Evolutionary conservation across 2,329 filamentous ascomycete genomes (phyloP), one percentile per base, ranked within the genome.

Genomic region (Botrytis porri): DNA sequence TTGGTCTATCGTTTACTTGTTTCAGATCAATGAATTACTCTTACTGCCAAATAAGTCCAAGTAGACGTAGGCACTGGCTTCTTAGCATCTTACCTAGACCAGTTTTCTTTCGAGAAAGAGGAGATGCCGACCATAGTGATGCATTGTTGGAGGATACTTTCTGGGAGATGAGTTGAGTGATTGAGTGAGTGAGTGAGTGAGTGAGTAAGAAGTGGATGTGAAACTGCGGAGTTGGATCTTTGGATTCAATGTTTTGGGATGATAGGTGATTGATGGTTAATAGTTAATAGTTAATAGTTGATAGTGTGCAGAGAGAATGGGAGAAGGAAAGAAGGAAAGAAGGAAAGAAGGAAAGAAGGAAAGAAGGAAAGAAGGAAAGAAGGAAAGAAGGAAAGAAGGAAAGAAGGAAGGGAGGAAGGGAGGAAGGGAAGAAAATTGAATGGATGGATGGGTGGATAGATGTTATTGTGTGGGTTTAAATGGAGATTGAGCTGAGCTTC

Each of bases 131-230:
- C n/a, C 1, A 57, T 1, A 18, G 2, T 57, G 6, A 18, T 18
- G 3, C n/a, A 5, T 3, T 57, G 14, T 4, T 29, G 51, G n/a
- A 0, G 6, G 2, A 3, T 29, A 18, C 29, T 0, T 2, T 54
- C 6, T 29, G 2, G 12, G 0, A 29, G n/a, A n/a, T n/a, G n/a
- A n/a, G n/a, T n/a, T n/a, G n/a, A n/a, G n/a, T n/a, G n/a, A n/a
- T n/a, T n/a, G n/a, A n/a, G n/a, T n/a, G n/a, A n/a, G n/a, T n/a
- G n/a, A n/a, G n/a, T n/a, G n/a, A n/a, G 4, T 48, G 45, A 16
- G 3, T 18, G n/a, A 4, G n/a, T 8, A 18, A 29, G 6, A 54
- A 6, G n/a, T 54, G n/a, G 14, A 3, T 54, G 51, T 6, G 6
- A 16, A 29, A 1, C 25, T 54, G 51, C 25, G 51, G 10, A 6